Base-by-base conservation (phyloP, 2,329 filamentous ascomycete genomes). In the Arthrobotrys entomopaga region DNA sequence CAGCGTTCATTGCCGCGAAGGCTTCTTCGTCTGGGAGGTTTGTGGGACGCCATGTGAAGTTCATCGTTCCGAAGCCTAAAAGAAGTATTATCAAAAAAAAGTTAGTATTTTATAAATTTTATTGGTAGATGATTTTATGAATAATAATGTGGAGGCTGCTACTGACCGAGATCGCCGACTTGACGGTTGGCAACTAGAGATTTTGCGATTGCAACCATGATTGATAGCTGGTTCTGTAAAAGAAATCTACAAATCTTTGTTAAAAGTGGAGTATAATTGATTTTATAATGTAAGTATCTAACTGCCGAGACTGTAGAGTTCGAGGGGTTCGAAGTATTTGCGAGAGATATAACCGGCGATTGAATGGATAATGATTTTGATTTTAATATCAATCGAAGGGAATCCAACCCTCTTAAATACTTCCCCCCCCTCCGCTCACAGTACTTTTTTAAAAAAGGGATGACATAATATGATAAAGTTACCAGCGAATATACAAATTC, bases 1-100 rank as follows among this genome's bases (percentile, higher is more conserved):
- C 79, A 16, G 85, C 83, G 77, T 85, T 85, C 81, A 90, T 83
- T 10, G 86, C 85, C 49, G 84, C 84, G 75, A 88, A 84, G 42
- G 84, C 82, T 74, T 86, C 81, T 38, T 86, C 84, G 13, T 84
- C 79, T 1, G 84, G 79, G 8, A 80, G 80, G 15, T 72, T 77
- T 0, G 76, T 24, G 19, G 74, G 65, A 4, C 80, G 78, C 80
- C 79, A 81, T 24, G 81, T 81, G 46, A 81, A 77, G 46, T 81
- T 80, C 77, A 78, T 75, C 3, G 77, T 63, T 42, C 77, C 77
- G 40, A 75, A 65, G 8, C 76, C 77, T 74, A 24, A n/a, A n/a
- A n/a, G n/a, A n/a, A 7, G 26, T 1, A 34, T 38, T 43, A 11
- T 65, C 20, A 46, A 10, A 60, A 16, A 46, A 56, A 19, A 48